Conservation (phyloP, 495 filamentous ascomycete genomes). For the Neurospora sp. region DNA sequence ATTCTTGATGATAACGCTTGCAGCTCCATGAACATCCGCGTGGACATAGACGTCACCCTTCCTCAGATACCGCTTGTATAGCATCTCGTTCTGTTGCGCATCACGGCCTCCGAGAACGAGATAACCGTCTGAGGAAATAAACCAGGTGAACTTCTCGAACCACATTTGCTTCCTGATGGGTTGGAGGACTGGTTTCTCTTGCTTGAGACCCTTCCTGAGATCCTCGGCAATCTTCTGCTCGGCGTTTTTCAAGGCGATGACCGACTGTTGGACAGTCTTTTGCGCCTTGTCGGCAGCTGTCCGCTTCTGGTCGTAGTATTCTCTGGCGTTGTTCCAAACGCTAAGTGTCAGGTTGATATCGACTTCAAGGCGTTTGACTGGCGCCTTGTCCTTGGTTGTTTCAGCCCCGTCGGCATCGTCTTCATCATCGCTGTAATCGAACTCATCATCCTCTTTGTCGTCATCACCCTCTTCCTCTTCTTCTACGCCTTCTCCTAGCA, state of each 20-base stretch:
- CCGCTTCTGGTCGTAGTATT: slow-evolving; percentile 86
- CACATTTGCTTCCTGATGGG: slow-evolving; percentile 74
- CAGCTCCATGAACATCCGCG: slow-evolving; percentile 79
- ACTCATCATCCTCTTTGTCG: slow-evolving; percentile 55
- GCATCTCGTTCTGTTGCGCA: slow-evolving; percentile 79
- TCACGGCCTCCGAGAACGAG: slow-evolving; percentile 81
- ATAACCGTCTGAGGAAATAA: slow-evolving; percentile 93
- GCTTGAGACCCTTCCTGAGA: slow-evolving; percentile 75
- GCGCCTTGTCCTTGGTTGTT: slow-evolving; percentile 27
- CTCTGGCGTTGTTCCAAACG: slow-evolving; percentile 78
- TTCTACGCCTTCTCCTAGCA: slow-evolving; percentile 60
- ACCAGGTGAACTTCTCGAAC: slow-evolving; percentile 96
- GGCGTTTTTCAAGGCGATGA: slow-evolving; percentile 76
- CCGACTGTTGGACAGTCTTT: slow-evolving; percentile 72
- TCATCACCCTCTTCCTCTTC: slow-evolving; percentile 46
- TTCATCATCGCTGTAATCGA: slow-evolving; percentile 55
- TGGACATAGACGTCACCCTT: slow-evolving; percentile 89
- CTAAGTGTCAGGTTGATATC: slow-evolving; percentile 78
- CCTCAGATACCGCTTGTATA: slow-evolving; percentile 74
- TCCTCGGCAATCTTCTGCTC: slow-evolving; percentile 80
- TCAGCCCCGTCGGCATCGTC: slow-evolving; percentile 51
- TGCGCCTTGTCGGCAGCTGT: slow-evolving; percentile 74
- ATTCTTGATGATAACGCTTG: slow-evolving; percentile 79
- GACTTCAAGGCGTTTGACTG: slow-evolving; percentile 49
- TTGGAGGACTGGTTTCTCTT: slow-evolving; percentile 81